A percentile compares a stretch with the other conserved stretches of the same genome.
phyloP scores from a whole-genome alignment of 2,329 filamentous ascomycete genomes.

The Simplicillium aogashimaense region DNA sequence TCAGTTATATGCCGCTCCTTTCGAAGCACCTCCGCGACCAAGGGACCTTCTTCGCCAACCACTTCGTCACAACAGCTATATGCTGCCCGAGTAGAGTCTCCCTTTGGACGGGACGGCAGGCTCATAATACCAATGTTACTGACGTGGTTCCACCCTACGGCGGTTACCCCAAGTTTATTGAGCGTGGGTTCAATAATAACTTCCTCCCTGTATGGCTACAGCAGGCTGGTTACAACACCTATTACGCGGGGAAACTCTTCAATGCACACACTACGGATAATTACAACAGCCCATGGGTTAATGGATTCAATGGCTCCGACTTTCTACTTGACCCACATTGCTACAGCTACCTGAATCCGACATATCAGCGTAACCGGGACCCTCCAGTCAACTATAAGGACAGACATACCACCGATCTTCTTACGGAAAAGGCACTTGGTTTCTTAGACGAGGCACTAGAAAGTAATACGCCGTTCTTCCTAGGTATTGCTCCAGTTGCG shows the following conservation, averaged over 20 bases:
- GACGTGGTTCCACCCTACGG: conserved; percentile 34
- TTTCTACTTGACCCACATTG: conserved; percentile 26
- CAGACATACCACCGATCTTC: conserved; percentile 41
- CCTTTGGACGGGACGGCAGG: conserved; percentile 54
- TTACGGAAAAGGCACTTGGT: conserved; percentile 46
- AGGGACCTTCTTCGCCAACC: conserved; percentile 49
- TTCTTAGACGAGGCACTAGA: conserved; percentile 51
- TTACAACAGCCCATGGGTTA: conserved; percentile 32
- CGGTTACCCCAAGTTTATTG: conserved; percentile 55
- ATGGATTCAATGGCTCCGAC: background rate
- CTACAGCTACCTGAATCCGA: conserved; percentile 37
- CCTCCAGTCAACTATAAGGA: conserved; percentile 17
- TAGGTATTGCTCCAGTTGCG: conserved; percentile 55
- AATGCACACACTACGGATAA: conserved; percentile 53
- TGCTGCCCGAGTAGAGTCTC: conserved; percentile 61
- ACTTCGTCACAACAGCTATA: conserved; percentile 57
- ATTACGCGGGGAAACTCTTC: conserved; percentile 65
- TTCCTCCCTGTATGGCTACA: conserved; percentile 67
- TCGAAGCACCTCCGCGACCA: conserved; percentile 44
- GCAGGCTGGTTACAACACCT: conserved; percentile 57
- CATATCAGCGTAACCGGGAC: conserved; percentile 33
- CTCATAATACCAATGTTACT: conserved; percentile 65
- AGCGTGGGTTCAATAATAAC: conserved; percentile 53
- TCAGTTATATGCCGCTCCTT: conserved; percentile 50
- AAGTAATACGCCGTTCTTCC: conserved; percentile 51